Evolutionary conservation across 441 rosid species (phyloP), one percentile per base, ranked within the genome.

Genomic region (Francoa sonchifolia): DNA sequence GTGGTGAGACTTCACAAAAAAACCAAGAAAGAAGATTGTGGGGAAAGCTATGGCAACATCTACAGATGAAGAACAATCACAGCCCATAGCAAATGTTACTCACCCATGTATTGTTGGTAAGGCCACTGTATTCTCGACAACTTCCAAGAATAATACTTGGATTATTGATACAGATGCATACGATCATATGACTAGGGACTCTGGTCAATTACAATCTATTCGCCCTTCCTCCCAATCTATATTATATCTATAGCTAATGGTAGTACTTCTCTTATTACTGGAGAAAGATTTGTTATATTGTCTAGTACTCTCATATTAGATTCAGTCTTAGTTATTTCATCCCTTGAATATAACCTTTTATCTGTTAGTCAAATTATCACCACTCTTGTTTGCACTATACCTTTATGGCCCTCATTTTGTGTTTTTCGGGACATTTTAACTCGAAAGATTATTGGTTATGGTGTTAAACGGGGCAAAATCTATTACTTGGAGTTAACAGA

Each of bases 161-260:
- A 48, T 56, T 8, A 48, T 56, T 48, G 40, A 47, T 47, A 39
- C 23, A 19, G 3, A 20, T 55, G 60, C 47, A 18, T 27, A 45
- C 0, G 9, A 50, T 39, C 39, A 50, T 22, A 54, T 54, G 52
- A 54, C 9, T 1, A 30, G 10, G n/a, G 40, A 50, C 7, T 32
- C 19, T 15, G 12, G 14, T 6, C 19, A 11, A 2, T n/a, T 39
- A 1, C 4, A 0, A 3, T 12, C 5, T 1, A 6, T 13, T 13
- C 9, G 12, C 10, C 32, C 3, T 26, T 4, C 4, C 29, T 4
- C 4, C 29, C 1, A 26, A 26, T n/a, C n/a, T 5, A 26, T 1
- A 26, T 5, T 26, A 10, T 26, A 5, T 19, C n/a, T 11, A 33
- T 6, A 2, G 2, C 33, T 11, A 41, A 18, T 28, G 56, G 48